Conservation (phyloP, 2,329 filamentous ascomycete species). For the Pezicula carpinea region DNA sequence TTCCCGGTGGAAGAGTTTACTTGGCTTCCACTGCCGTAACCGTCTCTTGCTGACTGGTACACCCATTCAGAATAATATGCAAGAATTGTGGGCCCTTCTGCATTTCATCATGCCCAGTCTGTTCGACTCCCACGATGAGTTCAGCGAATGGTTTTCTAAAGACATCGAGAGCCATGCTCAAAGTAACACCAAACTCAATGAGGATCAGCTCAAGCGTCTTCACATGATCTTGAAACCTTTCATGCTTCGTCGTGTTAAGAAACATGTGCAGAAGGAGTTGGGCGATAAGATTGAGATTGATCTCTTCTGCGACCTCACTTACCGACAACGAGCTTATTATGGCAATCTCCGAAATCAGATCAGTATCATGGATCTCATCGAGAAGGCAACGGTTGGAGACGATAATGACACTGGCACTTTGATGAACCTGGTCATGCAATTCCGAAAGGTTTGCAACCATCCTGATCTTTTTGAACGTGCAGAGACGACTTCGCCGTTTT, state of each 20-base stretch:
- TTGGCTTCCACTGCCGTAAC: slow-evolving; percentile 94
- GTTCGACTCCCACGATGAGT: slow-evolving; percentile 91
- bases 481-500: slow-evolving; percentile 82
- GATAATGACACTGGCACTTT: slow-evolving; percentile 92
- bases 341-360: slow-evolving; percentile 91
- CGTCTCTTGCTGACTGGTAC: slow-evolving; percentile 91
- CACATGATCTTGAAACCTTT: slow-evolving; percentile 99
- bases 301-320: slow-evolving; percentile 94
- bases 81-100: slow-evolving; percentile 92
- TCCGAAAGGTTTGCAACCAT: slow-evolving; percentile 98
- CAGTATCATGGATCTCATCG: slow-evolving; percentile 96
- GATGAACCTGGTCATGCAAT: slow-evolving; percentile 99
- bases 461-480: slow-evolving; percentile 95
- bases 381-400: slow-evolving; percentile 91
- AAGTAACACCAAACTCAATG: slow-evolving; percentile 98
- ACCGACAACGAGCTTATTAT: slow-evolving; percentile 92
- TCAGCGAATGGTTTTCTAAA: slow-evolving; percentile 92
- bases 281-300: slow-evolving; percentile 98
- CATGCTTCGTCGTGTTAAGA: slow-evolving; percentile 99
- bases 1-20: slow-evolving; percentile 92
- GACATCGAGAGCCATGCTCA: slow-evolving; percentile 98
- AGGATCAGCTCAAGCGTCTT: slow-evolving; percentile 91
- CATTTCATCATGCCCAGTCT: slow-evolving; percentile 99
- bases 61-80: slow-evolving; percentile 99
- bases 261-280: slow-evolving; percentile 97